A percentile compares a stretch with the other conserved stretches of the same genome.
These are phyloP conservation scores for Fomitopsis schrenkii DNA, from an alignment of 1,284 basidiomycete genomes.

Conservation along the genomic window DNA sequence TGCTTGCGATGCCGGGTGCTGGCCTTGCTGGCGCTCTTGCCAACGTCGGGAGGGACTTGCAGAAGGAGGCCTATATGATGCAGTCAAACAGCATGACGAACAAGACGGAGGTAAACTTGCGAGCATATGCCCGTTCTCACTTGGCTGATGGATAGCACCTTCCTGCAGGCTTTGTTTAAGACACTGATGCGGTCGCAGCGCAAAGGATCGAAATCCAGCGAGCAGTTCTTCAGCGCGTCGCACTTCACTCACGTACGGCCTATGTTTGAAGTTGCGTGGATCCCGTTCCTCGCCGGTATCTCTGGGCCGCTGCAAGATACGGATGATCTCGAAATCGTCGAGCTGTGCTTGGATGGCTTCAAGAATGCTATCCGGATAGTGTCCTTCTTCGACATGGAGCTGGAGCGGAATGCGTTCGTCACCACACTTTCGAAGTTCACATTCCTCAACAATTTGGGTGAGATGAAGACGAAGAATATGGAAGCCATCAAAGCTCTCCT, in stretches of 20 bases:
- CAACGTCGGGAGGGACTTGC: conserved; percentile 87
- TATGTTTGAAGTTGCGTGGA: conserved; percentile 99
- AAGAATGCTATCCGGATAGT: conserved; percentile 90
- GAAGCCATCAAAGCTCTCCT: conserved; percentile 94
- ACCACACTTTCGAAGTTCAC: conserved; percentile 98
- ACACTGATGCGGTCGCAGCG: conserved; percentile 88
- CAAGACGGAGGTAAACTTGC: conserved; percentile 77
- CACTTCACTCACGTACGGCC: conserved; percentile 93
- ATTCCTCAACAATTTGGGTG: conserved; percentile 92
- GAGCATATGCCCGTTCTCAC: background rate
- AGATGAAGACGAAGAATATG: conserved; percentile 99
- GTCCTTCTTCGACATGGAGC: conserved; percentile 92
- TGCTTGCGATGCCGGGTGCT: conserved; percentile 48
- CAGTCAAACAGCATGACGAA: conserved; percentile 94
- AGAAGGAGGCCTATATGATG: conserved; percentile 91
- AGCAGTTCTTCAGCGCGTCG: conserved; percentile 93
- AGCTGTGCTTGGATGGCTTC: conserved; percentile 92
- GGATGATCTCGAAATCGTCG: conserved; percentile 87
- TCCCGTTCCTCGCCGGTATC: conserved; percentile 90
- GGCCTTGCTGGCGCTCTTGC: conserved; percentile 81
- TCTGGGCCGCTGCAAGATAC: conserved; percentile 91
- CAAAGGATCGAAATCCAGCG: conserved; percentile 65
- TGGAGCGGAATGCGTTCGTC: conserved; percentile 95
- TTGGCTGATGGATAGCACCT: background rate
- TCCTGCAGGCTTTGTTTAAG: conserved; percentile 76